Evolutionary conservation across 2,329 filamentous ascomycete species (phyloP).

Genomic region (Aschersonia sp.): DNA sequence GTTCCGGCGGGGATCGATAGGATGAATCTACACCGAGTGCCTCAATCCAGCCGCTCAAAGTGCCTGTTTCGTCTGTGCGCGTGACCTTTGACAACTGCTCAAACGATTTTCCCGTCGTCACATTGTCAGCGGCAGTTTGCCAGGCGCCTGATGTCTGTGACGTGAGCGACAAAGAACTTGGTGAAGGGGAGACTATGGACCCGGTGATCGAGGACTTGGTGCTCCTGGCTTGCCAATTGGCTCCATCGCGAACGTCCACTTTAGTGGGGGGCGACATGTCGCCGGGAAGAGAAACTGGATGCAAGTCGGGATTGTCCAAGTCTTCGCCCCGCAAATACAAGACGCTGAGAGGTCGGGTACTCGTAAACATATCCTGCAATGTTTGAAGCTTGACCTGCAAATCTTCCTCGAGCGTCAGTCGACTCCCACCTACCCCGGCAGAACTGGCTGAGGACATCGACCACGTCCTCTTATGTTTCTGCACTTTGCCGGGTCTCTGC

Average conservation of each 20-base stretch:
- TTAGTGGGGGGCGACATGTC: slow-evolving; percentile 48
- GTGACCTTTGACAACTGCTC: slow-evolving; percentile 37
- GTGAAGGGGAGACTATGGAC: slow-evolving; percentile 51
- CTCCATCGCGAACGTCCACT: slow-evolving; percentile 29
- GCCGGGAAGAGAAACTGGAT: slow-evolving; percentile 60
- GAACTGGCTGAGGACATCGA: slow-evolving; percentile 75
- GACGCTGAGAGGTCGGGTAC: slow-evolving; percentile 63
- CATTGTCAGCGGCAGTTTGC: slow-evolving; percentile 42
- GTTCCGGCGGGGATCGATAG: slow-evolving; percentile 68
- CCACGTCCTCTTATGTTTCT: slow-evolving; percentile 89
- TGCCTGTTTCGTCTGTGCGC: slow-evolving; percentile 45
- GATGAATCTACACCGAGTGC: slow-evolving; percentile 76
- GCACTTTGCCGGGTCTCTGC: slow-evolving; percentile 62
- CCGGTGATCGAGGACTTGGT: slow-evolving; percentile 41
- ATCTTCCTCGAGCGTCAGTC: slow-evolving; percentile 55
- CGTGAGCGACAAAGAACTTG: slow-evolving; percentile 48
- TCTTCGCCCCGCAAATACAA: slow-evolving; percentile 66
- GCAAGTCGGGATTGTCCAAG: slow-evolving; percentile 63
- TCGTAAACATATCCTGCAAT: slow-evolving; percentile 79
- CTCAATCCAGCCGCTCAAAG: slow-evolving; percentile 73
- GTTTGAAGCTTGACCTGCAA: slow-evolving; percentile 64
- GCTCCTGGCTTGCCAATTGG: slow-evolving; percentile 37
- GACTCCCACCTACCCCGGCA: slow-evolving; percentile 26
- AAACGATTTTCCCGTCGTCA: slow-evolving; percentile 28
- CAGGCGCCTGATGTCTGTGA: slow-evolving; percentile 41